Base-by-base conservation (phyloP, 495 filamentous ascomycete species). In the Penicillium robsamsonii region DNA sequence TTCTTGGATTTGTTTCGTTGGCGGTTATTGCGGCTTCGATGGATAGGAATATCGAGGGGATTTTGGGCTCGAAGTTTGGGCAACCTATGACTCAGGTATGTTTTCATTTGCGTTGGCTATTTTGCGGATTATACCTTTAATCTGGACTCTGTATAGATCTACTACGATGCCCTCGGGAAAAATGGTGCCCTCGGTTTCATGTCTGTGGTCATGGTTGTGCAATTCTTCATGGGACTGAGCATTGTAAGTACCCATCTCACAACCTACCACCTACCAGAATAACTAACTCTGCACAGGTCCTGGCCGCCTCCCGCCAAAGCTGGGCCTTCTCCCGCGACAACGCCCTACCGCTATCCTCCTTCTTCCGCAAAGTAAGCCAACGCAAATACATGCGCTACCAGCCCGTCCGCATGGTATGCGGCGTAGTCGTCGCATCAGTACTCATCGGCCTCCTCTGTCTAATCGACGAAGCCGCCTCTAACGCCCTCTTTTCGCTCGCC, bases 311-410 rank as follows among this genome's bases (percentile, higher is more conserved):
- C 31, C 74, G 83, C 7, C 82, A 86, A 61, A 74, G 73, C 57
- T 86, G 83, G 83, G 82, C 83, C 20, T 86, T 86, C 63, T 80
- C 77, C 38, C 75, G 83, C 8, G 83, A 86, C 58, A 81, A 81
- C 27, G 81, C 81, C 17, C 79, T 84, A 8, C 81, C 84, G 0
- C 81, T 88, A 61, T 84, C 82, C 46, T 72, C 69, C 53, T 88
- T 80, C 70, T 84, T 86, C 70, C 75, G 82, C 37, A 75, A 75
- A 41, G 78, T 86, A 61, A 81, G 76, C 59, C 75, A 80, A 57
- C 68, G 68, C 35, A 27, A 27, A 15, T 42, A 61, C 10, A 77
- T 82, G 47, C 82, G 78, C 30, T 84, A 80, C 58, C 86, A 86
- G 50, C 85, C 86, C 5, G 68, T 87, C 20, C 81, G 83, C 25